phyloP scores from a whole-genome alignment of 495 filamentous ascomycete species.

The Sporormia fimetaria region DNA sequence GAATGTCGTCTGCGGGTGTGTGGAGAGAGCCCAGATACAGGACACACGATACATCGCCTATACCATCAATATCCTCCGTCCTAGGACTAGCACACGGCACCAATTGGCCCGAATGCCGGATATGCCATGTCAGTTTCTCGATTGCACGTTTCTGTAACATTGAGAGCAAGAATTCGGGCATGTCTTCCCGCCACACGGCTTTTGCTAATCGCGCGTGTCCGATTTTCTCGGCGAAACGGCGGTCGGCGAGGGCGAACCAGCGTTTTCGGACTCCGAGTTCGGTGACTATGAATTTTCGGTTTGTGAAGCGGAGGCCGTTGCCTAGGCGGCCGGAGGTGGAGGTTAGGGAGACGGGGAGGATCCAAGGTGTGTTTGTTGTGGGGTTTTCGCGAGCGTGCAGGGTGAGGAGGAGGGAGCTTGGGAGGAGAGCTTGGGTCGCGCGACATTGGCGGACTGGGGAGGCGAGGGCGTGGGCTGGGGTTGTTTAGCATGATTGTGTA shows the following conservation, averaged over 20 bases:
- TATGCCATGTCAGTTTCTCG: constrained; percentile 15
- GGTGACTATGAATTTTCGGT: not conserved
- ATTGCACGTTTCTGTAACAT: constrained; percentile 40
- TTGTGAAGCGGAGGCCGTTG: constrained; percentile 7
- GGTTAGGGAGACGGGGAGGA: constrained; percentile 41
- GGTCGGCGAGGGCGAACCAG: constrained; percentile 28
- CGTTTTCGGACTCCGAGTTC: constrained; percentile 4
- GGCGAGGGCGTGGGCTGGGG: constrained; percentile 49
- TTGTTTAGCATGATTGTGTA: constrained; percentile 25
- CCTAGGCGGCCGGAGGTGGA: constrained; percentile 5
- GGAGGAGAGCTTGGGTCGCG: constrained; percentile 45
- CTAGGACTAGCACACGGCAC: constrained; percentile 14
- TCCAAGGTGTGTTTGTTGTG: constrained; percentile 43
- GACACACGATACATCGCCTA: constrained; percentile 29
- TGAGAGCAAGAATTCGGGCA: constrained; percentile 48
- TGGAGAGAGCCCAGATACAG: constrained; percentile 13
- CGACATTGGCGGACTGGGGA: constrained; percentile 51
- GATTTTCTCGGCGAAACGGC: constrained; percentile 33
- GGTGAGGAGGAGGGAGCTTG: constrained; percentile 51
- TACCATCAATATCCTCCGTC: constrained; percentile 22
- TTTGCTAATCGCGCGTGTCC: constrained; percentile 27
- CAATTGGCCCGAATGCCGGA: constrained; percentile 2
- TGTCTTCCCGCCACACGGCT: constrained; percentile 54
- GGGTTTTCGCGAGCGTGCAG: constrained; percentile 50
- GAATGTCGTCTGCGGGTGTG: constrained; percentile 13